phyloP scores from a whole-genome alignment of 805 yeast genomes.

The Nakazawaea populi region DNA sequence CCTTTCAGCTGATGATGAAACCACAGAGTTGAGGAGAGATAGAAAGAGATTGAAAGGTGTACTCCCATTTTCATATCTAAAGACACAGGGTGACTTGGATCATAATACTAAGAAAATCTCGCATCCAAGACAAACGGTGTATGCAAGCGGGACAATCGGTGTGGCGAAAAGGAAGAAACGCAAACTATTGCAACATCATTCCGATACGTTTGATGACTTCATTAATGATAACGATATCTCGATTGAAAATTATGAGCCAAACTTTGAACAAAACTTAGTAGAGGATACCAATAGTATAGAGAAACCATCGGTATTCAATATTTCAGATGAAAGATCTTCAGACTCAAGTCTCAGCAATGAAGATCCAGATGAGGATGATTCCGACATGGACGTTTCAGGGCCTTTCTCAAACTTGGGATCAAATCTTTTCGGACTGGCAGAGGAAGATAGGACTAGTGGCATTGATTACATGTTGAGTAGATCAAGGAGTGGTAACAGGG shows the following conservation, averaged over 20 bases:
- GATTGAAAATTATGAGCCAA: constrained; percentile 7
- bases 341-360: constrained; percentile 5
- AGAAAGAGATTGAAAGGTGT: constrained; percentile 17
- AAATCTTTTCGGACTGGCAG: constrained; percentile 17
- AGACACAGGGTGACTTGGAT: constrained; percentile 8
- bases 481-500: neutral
- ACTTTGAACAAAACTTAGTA: neutral
- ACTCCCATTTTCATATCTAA: constrained; percentile 20
- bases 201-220: constrained; percentile 5
- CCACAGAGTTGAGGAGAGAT: neutral
- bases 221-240: constrained; percentile 4
- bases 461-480: constrained; percentile 21
- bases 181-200: neutral
- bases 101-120: neutral
- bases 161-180: constrained; percentile 15
- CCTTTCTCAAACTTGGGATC: constrained; percentile 5
- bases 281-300: neutral
- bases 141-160: constrained; percentile 9
- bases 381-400: constrained; percentile 6
- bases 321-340: neutral
- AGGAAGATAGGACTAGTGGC: constrained; percentile 20
- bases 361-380: constrained; percentile 5
- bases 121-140: neutral
- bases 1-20: constrained; percentile 1
- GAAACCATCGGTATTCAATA: neutral